A percentile compares a stretch with the other conserved stretches of the same genome.
Evolutionary conservation across 2,329 filamentous ascomycete genomes (phyloP).

Genomic region (Tolypocladium amazonense): DNA sequence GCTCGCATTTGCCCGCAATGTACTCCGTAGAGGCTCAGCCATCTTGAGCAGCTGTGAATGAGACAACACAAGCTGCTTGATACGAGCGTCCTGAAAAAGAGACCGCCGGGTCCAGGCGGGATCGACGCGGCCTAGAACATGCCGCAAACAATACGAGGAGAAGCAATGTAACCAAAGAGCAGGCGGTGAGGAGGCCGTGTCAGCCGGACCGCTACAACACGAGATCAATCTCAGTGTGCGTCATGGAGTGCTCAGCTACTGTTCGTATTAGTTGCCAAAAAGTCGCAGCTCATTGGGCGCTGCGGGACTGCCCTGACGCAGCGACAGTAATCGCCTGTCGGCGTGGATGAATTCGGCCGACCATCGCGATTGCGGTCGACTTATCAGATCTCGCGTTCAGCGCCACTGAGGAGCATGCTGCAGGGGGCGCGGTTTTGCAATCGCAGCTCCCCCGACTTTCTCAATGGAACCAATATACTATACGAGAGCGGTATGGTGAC

Average conservation of each 20-base stretch:
- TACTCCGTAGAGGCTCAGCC: neutral
- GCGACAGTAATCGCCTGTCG: neutral
- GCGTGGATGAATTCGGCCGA: neutral
- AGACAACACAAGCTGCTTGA: neutral
- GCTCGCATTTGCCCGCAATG: neutral
- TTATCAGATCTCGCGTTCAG: neutral
- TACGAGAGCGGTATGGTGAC: neutral
- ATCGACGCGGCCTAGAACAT: neutral
- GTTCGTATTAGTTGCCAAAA: neutral
- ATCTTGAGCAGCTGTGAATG: neutral
- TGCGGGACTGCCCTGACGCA: neutral
- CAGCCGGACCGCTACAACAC: neutral
- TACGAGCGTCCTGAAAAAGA: neutral
- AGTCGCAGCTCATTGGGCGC: neutral
- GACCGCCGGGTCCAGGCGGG: neutral
- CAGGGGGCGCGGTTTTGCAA: neutral
- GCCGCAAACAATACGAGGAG: neutral
- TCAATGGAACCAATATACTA: neutral
- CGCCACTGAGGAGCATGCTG: neutral
- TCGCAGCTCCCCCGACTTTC: neutral
- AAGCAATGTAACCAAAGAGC: neutral
- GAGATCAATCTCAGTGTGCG: neutral
- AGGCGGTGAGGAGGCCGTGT: neutral
- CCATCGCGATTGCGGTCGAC: no score
- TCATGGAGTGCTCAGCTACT: neutral